Evolutionary conservation across 2,329 filamentous ascomycete species (phyloP).

Genomic region (Mycosphaerella sp.): DNA sequence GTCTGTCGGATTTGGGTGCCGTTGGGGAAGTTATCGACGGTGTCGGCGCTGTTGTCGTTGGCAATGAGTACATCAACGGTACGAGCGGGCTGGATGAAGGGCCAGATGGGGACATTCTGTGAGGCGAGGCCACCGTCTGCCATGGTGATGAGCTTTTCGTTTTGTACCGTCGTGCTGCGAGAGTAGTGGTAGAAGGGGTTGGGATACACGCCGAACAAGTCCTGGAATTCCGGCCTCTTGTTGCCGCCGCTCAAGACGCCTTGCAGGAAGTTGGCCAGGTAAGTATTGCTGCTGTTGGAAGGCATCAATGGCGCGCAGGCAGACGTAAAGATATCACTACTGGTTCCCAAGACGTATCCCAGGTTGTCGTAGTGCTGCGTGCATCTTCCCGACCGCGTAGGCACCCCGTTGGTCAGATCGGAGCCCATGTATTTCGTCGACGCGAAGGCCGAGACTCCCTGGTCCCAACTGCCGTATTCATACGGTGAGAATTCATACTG

Average conservation of each 20-base stretch:
- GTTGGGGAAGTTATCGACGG: slow-evolving; percentile 52
- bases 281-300: slow-evolving; percentile 12
- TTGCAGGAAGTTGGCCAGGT: slow-evolving; percentile 21
- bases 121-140: slow-evolving; percentile 47
- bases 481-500: slow-evolving; percentile 61
- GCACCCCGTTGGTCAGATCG: slow-evolving; percentile 47
- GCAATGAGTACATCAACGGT: slow-evolving; percentile 58
- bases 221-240: slow-evolving; percentile 27
- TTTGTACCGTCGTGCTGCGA: slow-evolving; percentile 37
- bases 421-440: slow-evolving; percentile 56
- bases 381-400: slow-evolving; percentile 38
- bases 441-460: slow-evolving; percentile 53
- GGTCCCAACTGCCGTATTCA: slow-evolving; percentile 61
- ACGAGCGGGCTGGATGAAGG: slow-evolving; percentile 46
- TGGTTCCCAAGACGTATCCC: slow-evolving; percentile 44
- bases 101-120: slow-evolving; percentile 50
- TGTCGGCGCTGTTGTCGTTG: slow-evolving; percentile 59
- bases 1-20: slow-evolving; percentile 54
- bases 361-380: slow-evolving; percentile 45
- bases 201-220: slow-evolving; percentile 49
- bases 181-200: slow-evolving; percentile 55
- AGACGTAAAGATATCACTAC: slow-evolving; percentile 38
- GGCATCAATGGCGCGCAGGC: slow-evolving; percentile 24
- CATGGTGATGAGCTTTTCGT: slow-evolving; percentile 39
- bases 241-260: slow-evolving; percentile 27